Conservation (phyloP, 164 flowering plant species). For the Vitis amurensis region DNA sequence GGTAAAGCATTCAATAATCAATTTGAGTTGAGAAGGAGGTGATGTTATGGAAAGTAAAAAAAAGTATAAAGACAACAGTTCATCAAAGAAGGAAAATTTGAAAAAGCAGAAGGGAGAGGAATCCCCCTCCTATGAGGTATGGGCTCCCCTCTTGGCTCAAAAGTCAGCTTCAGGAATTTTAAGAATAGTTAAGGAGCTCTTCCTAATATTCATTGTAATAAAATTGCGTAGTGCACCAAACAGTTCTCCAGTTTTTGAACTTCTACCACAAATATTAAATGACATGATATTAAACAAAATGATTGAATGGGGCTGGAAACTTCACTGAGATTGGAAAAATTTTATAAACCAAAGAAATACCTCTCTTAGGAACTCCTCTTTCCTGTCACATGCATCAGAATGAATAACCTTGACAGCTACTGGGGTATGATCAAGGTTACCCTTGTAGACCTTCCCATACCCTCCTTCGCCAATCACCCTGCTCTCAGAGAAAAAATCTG, state of each 20-base stretch:
- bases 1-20: too few relatives aligned
- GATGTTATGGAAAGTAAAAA: too few relatives aligned
- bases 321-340: not conserved
- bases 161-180: too few relatives aligned
- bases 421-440: conserved; percentile 76
- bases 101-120: not conserved
- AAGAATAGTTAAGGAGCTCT: too few relatives aligned
- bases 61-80: not conserved
- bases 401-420: conserved; percentile 85
- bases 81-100: not conserved
- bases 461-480: conserved; percentile 84
- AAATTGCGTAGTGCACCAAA: too few relatives aligned
- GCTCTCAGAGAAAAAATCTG: conserved; percentile 55
- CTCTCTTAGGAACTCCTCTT: conserved; percentile 84
- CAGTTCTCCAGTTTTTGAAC: too few relatives aligned
- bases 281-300: not conserved
- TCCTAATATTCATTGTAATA: too few relatives aligned
- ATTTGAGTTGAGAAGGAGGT: too few relatives aligned
- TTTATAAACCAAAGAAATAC: conserved; percentile 25
- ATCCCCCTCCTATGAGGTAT: too few relatives aligned
- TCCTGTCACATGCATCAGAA: conserved; percentile 49
- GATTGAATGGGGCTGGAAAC: not conserved
- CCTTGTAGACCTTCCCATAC: conserved; percentile 80
- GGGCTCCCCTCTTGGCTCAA: too few relatives aligned
- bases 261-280: too few relatives aligned